phyloP scores from a whole-genome alignment of 2,329 filamentous ascomycete species.

The Fonsecaea pedrosoi region DNA sequence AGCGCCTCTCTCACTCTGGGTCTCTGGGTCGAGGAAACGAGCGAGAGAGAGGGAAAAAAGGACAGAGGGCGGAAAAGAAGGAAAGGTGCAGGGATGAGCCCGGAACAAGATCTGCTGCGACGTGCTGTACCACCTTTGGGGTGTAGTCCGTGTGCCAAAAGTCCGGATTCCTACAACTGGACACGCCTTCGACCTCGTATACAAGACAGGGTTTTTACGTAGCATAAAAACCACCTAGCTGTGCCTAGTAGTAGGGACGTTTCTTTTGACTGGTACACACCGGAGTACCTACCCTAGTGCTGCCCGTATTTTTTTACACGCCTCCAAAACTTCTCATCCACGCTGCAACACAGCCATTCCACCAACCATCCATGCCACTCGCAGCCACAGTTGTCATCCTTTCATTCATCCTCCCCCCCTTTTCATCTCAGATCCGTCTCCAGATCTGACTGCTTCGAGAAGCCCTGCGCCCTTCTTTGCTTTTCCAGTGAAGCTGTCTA shows the following conservation, averaged over 20 bases:
- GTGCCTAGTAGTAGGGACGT: background rate
- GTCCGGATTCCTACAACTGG: slow-evolving; percentile 1
- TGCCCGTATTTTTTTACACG: background rate
- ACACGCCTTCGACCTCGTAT: background rate
- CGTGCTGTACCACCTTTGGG: background rate
- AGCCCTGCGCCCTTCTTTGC: slow-evolving; percentile 13
- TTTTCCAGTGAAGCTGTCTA: slow-evolving; percentile 20
- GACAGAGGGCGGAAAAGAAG: background rate
- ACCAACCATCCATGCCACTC: background rate
- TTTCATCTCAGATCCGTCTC: slow-evolving; percentile 18
- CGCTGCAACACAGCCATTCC: background rate
- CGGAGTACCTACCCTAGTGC: background rate
- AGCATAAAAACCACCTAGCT: background rate
- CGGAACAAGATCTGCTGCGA: background rate
- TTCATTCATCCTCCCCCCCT: slow-evolving; percentile 3
- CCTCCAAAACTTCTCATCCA: background rate
- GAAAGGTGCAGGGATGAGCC: slow-evolving; percentile 5
- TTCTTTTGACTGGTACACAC: background rate
- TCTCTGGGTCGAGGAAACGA: background rate
- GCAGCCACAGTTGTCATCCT: slow-evolving; percentile 12
- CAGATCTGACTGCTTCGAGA: slow-evolving; percentile 29
- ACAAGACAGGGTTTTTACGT: background rate
- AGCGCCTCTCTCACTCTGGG: background rate
- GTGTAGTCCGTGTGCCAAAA: slow-evolving; percentile 4
- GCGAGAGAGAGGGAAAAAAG: background rate